Percentiles rank a stretch among this genome's conserved stretches.
phyloP scores from a whole-genome alignment of 208 protist species.

The Trypanosoma rangeli region DNA sequence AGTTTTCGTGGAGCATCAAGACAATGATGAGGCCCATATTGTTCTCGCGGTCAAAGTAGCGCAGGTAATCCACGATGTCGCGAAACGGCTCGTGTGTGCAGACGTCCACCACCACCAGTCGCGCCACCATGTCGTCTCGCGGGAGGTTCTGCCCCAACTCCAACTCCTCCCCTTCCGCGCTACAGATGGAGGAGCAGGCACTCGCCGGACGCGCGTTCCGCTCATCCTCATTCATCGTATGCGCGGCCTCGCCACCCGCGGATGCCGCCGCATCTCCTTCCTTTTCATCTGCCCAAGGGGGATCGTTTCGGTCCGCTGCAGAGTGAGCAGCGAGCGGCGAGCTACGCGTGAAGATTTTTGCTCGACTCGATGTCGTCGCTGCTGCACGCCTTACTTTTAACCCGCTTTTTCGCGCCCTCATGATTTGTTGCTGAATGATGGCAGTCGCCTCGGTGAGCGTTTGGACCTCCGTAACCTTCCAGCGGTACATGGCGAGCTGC shows the following conservation, averaged over 20 bases:
- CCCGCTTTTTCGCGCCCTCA: conserved; percentile 35
- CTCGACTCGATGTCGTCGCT: background rate
- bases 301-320: background rate
- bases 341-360: background rate
- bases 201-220: background rate
- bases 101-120: conserved; percentile 73
- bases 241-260: background rate
- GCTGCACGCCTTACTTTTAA: conserved; percentile 39
- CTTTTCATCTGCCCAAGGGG: background rate
- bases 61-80: conserved; percentile 70
- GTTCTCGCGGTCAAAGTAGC: conserved; percentile 65
- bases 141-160: conserved; percentile 4
- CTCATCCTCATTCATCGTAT: background rate
- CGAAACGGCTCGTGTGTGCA: conserved; percentile 80
- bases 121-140: conserved; percentile 51
- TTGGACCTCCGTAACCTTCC: conserved; percentile 76
- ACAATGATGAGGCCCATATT: conserved; percentile 66
- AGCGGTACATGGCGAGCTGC: conserved; percentile 84
- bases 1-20: conserved; percentile 48
- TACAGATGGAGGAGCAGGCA: conserved; percentile 36
- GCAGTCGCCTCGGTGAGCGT: conserved; percentile 58
- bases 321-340: background rate
- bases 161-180: conserved; percentile 25
- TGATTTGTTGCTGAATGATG: conserved; percentile 54
- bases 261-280: background rate